Evolutionary conservation across 306 rosid species (phyloP), one percentile per base, ranked within the genome.

Genomic region (Quercus mongolica): DNA sequence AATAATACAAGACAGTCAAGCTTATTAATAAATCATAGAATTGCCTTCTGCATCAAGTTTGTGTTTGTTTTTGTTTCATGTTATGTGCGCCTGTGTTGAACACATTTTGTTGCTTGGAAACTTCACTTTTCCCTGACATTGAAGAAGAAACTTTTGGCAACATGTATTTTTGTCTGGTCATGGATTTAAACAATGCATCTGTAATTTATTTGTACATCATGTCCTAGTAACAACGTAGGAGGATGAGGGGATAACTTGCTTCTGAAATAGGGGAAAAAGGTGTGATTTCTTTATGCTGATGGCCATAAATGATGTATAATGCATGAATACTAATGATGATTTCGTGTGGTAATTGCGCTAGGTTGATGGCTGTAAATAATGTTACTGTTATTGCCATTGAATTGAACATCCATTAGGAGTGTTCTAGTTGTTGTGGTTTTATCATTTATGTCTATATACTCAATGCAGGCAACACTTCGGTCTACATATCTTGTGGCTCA

Each of bases 401-500:
- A 67, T 67, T 67, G 51, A 35, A 67, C 11, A 15, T 31, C 21
- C 19, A 67, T 31, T 67, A 17, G 49, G 25, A 31, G 14, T 31
- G 51, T 67, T 67, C 21, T 15, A 33, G 19, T 70, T 59, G 19
- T n/a, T 78, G 25, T 54, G 69, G 61, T 79, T 63, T 77, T 8
- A 7, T 41, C 46, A 41, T 41, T 41, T 63, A 46, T 81, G 71
- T 78, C 74, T 67, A 56, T 55, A 21, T 81, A 59, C 78, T 58
- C 2, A 4, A 10, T 33, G 23, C 86, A 74, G 93, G 90, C 92
- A 78, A 91, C 88, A 38, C 85, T 87, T 28, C 89, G 85, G 84
- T 85, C 90, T 56, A 86, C 97, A 19, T 95, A 92, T 85, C 85
- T 84, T 67, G 88, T 91, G 69, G 98, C 94, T 54, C 95, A 88